Evolutionary conservation across 192 early-diverging fungal genomes (phyloP).

Genomic region (Coemansia sp.): DNA sequence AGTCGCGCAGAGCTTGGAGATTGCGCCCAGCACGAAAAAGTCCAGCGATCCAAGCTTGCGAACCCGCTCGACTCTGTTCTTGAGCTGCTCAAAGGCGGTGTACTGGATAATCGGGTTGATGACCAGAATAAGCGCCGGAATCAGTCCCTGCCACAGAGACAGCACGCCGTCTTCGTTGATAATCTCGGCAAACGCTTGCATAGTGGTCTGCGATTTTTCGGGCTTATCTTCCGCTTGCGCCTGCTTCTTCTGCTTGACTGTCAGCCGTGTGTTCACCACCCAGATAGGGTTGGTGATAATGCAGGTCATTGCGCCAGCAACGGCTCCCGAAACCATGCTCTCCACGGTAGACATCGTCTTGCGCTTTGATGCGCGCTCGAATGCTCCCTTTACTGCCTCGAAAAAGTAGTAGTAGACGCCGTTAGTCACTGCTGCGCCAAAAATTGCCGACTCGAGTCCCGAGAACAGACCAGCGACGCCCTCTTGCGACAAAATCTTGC

Average conservation of each 20-base stretch:
- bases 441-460: slow-evolving; percentile 91
- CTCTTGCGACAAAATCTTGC: slow-evolving; percentile 87
- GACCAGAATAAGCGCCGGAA: slow-evolving; percentile 95
- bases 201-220: slow-evolving; percentile 51
- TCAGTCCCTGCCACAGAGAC: slow-evolving; percentile 89
- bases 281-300: slow-evolving; percentile 97
- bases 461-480: slow-evolving; percentile 88
- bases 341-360: slow-evolving; percentile 76
- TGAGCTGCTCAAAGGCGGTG: slow-evolving; percentile 95
- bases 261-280: slow-evolving; percentile 94
- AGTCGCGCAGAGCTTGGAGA: slow-evolving; percentile 94
- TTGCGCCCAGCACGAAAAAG: slow-evolving; percentile 94
- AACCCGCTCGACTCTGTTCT: slow-evolving; percentile 61
- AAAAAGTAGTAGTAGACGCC: slow-evolving; percentile 88
- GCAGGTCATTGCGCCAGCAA: slow-evolving; percentile 81
- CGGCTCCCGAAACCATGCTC: slow-evolving; percentile 90
- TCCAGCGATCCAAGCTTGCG: slow-evolving; percentile 77
- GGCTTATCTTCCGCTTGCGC: slow-evolving; percentile 56
- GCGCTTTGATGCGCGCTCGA: slow-evolving; percentile 68
- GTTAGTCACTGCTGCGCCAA: slow-evolving; percentile 96
- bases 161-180: slow-evolving; percentile 83
- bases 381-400: slow-evolving; percentile 81
- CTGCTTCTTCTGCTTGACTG: slow-evolving; percentile 66
- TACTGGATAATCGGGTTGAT: slow-evolving; percentile 99
- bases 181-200: slow-evolving; percentile 68